Base-by-base conservation (phyloP, 179 eudicot species). In the Beta corolliflora region DNA sequence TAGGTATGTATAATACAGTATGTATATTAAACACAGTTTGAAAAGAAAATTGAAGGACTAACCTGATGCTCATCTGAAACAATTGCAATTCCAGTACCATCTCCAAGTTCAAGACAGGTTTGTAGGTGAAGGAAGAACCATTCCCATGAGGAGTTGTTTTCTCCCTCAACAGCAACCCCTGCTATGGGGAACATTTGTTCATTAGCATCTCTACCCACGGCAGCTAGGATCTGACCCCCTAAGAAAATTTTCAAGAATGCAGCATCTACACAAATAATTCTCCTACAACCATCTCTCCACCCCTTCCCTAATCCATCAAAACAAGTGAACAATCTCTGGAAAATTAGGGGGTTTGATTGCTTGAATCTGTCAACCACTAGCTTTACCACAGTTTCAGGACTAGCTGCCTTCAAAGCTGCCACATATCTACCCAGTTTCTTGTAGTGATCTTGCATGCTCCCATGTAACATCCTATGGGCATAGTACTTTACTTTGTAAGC, bases 401-500 rank as follows among this genome's bases (percentile, higher is more conserved):
- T 66, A 19, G 16, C 56, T 1, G 5, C 0, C 15, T 65, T 23
- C 19, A 77, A 16, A 3, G 80, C 80, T 5, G 48, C 16, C 7
- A 66, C 2, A 25, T 65, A 65, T 7, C 73, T 25, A 0, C 73
- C 66, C 2, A 69, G 23, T 36, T 78, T 67, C 48, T 1, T 6
- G 14, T 67, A 78, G 16, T 58, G 81, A 4, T 79, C 68, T 19
- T 69, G 56, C 69, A 69, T 79, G 15, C 76, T 31, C 1, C 75
- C 81, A 78, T 78, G 75, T 36, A 36, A 36, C 41, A 36, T 36
- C 1, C 3, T 36, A 36, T 36, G 41, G 3, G 41, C 3, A 36
- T 7, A 68, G 41, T 67, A 67, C 21, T 78, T 78, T 5, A 68
- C 25, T 50, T 55, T 78, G 54, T 78, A 78, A 23, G 75, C 81